A percentile compares a stretch with the other conserved stretches of the same genome.
phyloP scores from a whole-genome alignment of 2,329 filamentous ascomycete species.

The Fusarium illudens region DNA sequence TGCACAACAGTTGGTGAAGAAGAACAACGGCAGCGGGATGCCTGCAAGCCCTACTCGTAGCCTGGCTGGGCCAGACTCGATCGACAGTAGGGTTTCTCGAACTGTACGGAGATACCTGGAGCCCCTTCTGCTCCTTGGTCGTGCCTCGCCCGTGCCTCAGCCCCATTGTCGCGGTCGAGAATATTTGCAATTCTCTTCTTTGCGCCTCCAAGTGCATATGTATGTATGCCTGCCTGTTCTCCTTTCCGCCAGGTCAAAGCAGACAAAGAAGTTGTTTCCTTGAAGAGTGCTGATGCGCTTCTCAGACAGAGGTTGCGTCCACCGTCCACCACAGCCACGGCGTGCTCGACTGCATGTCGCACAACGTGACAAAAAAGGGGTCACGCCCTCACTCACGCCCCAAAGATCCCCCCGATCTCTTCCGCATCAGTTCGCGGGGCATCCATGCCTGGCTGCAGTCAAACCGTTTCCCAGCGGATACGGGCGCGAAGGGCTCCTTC shows the following conservation, averaged over 20 bases:
- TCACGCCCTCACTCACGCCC: constrained; percentile 6
- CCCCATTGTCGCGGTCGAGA: background rate
- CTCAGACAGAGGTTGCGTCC: background rate
- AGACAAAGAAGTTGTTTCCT: background rate
- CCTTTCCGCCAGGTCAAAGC: background rate
- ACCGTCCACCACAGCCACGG: background rate
- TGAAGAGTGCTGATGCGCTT: background rate
- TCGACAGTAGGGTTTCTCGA: constrained; percentile 36
- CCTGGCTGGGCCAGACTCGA: constrained; percentile 29
- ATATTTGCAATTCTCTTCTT: background rate
- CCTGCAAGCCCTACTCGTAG: constrained; percentile 11
- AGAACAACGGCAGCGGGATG: constrained; percentile 6
- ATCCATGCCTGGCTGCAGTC: constrained; percentile 3
- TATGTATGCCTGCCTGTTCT: too few species aligned
- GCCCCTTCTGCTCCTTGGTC: background rate
- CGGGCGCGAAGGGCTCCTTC: constrained; percentile 1
- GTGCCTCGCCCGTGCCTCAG: constrained; percentile 17
- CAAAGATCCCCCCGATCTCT: constrained; percentile 28
- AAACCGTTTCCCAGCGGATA: constrained; percentile 10
- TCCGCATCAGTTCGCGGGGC: constrained; percentile 24
- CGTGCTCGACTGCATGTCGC: background rate
- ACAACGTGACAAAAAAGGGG: constrained; percentile 25
- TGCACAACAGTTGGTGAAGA: constrained; percentile 8
- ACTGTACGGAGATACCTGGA: constrained; percentile 3
- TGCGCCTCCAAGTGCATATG: background rate